Evolutionary conservation across 2,329 filamentous ascomycete species (phyloP).

Genomic region (Pseudogymnoascus sp.): DNA sequence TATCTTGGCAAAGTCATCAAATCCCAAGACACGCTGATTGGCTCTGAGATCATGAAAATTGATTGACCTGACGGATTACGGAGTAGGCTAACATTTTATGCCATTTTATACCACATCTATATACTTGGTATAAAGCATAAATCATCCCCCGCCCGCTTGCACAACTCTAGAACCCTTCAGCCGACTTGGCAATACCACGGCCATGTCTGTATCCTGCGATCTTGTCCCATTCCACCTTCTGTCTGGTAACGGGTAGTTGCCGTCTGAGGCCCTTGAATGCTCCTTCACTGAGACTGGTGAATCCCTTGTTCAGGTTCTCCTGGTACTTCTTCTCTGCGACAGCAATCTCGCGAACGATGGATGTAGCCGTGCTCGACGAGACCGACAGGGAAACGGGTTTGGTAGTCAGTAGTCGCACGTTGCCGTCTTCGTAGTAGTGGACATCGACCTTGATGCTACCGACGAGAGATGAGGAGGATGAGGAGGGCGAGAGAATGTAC

Average conservation of each 20-base stretch:
- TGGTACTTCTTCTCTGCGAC: conserved; percentile 84
- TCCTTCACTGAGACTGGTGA: conserved; percentile 80
- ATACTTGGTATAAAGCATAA: conserved; percentile 7
- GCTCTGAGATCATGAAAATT: neutral
- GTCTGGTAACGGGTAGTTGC: conserved; percentile 90
- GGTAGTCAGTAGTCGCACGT: conserved; percentile 85
- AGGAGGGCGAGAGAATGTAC: conserved; percentile 67
- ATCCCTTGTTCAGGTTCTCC: conserved; percentile 88
- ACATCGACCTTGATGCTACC: conserved; percentile 89
- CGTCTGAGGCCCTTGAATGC: conserved; percentile 89
- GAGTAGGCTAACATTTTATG: conserved; percentile 3
- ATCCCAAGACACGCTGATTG: neutral
- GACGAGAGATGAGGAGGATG: conserved; percentile 53
- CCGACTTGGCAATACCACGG: conserved; percentile 60
- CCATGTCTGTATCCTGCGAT: conserved; percentile 84
- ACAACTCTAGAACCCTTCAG: conserved; percentile 1
- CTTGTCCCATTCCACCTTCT: conserved; percentile 99
- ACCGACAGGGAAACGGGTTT: conserved; percentile 61
- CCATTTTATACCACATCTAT: conserved; percentile 2
- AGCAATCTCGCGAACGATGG: conserved; percentile 69
- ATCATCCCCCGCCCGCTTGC: neutral
- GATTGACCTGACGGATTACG: neutral
- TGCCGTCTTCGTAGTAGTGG: conserved; percentile 99
- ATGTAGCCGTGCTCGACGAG: conserved; percentile 50
- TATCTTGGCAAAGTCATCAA: conserved; percentile 5